These are phyloP conservation scores for Chloropicon primus DNA, from an alignment of 139 green algal genomes.

Conservation along the genomic window DNA sequence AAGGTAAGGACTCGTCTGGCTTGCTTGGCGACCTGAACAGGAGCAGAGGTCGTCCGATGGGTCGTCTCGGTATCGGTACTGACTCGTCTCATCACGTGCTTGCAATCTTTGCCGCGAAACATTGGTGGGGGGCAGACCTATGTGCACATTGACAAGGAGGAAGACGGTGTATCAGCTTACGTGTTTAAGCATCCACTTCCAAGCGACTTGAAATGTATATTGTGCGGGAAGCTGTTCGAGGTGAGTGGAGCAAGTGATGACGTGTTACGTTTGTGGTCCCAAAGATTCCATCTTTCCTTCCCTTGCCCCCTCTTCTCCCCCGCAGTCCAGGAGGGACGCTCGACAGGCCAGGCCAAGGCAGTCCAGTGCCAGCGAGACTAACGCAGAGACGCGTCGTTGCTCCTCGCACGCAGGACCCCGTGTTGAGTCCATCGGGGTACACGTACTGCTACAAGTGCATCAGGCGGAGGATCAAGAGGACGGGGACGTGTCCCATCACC, in stretches of 20 bases:
- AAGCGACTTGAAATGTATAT: not conserved
- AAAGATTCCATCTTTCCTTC: not conserved
- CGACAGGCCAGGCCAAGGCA: not conserved
- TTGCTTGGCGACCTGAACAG: too few relatives aligned
- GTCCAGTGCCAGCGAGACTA: too few relatives aligned
- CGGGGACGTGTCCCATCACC: not conserved
- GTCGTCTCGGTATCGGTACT: too few relatives aligned
- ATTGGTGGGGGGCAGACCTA: too few relatives aligned
- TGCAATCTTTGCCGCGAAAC: too few relatives aligned
- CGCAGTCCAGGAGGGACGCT: not conserved
- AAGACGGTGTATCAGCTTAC: not conserved
- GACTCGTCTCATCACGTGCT: too few relatives aligned
- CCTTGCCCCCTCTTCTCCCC: not conserved
- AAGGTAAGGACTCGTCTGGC: not conserved
- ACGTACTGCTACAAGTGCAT: not conserved
- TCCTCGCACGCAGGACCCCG: not conserved
- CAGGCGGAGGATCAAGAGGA: not conserved
- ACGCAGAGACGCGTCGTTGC: not conserved
- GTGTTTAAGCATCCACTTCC: not conserved
- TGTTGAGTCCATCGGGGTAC: not conserved
- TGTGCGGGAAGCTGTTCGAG: not conserved
- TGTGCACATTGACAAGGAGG: not conserved
- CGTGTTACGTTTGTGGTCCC: not conserved
- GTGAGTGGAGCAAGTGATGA: not conserved
- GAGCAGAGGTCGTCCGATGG: not conserved